A percentile compares a stretch with the other conserved stretches of the same genome.
These are phyloP conservation scores for Allium fistulosum DNA, from an alignment of 106 monocot genomes.

Conservation along the genomic window DNA sequence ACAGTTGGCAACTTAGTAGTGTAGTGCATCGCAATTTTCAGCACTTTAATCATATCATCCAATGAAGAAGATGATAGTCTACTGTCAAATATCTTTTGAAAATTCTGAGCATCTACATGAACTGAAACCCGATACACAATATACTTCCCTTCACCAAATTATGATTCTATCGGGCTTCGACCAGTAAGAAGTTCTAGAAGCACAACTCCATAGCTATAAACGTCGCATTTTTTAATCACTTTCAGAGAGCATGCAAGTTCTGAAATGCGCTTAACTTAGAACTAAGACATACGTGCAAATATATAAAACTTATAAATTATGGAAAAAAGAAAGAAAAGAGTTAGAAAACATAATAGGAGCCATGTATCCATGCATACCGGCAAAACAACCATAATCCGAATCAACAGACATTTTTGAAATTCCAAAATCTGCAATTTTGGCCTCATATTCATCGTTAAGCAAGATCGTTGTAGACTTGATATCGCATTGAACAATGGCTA, in stretches of 20 bases:
- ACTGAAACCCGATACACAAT: slow-evolving; percentile 63
- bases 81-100: slow-evolving; percentile 31
- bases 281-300: neutral
- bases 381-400: too few species aligned
- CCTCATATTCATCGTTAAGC: too few species aligned
- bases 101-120: slow-evolving; percentile 17
- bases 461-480: too few species aligned
- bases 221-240: slow-evolving; percentile 59
- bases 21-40: slow-evolving; percentile 58
- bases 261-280: slow-evolving; percentile 9
- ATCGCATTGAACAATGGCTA: too few species aligned
- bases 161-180: slow-evolving; percentile 28
- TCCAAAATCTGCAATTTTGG: too few species aligned
- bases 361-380: too few species aligned
- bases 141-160: slow-evolving; percentile 61
- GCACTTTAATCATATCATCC: slow-evolving; percentile 39
- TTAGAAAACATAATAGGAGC: too few species aligned
- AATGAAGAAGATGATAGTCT: slow-evolving; percentile 12
- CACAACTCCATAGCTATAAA: slow-evolving; percentile 29
- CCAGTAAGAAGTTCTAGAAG: slow-evolving; percentile 58
- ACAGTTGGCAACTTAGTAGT: slow-evolving; percentile 35
- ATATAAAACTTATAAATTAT: too few species aligned
- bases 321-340: too few species aligned
- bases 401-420: too few species aligned
- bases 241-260: slow-evolving; percentile 62